A percentile compares a stretch with the other conserved stretches of the same genome.
These are phyloP conservation scores for Globisporangium polare DNA, from an alignment of 352 stramenopile genomes.

Conservation along the genomic window DNA sequence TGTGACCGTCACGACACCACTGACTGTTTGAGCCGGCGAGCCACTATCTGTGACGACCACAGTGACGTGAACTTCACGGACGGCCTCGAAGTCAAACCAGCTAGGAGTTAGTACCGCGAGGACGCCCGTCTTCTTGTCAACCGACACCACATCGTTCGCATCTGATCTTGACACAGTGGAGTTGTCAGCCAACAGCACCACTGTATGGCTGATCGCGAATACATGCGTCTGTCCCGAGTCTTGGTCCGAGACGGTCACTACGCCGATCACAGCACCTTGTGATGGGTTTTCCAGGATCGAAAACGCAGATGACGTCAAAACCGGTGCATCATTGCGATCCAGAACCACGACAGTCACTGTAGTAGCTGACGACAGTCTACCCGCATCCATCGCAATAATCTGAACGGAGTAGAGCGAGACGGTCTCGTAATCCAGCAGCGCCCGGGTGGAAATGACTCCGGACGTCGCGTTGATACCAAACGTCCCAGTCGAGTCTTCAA, in stretches of 20 bases:
- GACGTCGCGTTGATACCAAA: background rate
- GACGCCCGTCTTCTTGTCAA: background rate
- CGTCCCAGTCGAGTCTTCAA: background rate
- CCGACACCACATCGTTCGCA: background rate
- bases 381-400: background rate
- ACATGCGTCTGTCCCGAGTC: constrained; percentile 7
- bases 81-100: constrained; percentile 4
- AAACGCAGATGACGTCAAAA: background rate
- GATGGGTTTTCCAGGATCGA: background rate
- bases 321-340: constrained; percentile 7
- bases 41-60: constrained; percentile 4
- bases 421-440: constrained; percentile 7
- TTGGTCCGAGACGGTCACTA: constrained; percentile 4
- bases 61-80: constrained; percentile 4
- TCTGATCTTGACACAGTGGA: background rate
- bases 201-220: background rate
- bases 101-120: background rate
- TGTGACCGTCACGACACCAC: background rate
- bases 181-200: constrained; percentile 1
- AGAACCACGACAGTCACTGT: constrained; percentile 3
- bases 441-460: constrained; percentile 1
- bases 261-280: background rate
- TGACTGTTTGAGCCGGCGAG: background rate
- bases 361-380: background rate
- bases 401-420: background rate